These are phyloP conservation scores for Fraxinus floribunda DNA, from an alignment of 305 asterid genomes.

Conservation along the genomic window DNA sequence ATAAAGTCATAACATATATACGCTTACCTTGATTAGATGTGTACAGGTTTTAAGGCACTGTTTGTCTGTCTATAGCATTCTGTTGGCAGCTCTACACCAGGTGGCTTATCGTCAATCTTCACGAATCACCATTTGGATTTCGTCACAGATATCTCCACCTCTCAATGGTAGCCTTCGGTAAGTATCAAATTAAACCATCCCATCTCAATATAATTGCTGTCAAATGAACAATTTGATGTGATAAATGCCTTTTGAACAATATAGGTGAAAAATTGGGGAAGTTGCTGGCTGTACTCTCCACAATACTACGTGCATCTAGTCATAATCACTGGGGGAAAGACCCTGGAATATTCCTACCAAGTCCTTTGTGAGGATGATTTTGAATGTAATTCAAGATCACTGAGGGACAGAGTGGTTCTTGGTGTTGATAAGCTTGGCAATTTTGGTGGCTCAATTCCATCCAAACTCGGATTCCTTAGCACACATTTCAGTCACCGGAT, in stretches of 20 bases:
- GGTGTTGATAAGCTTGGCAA: slow-evolving; percentile 48
- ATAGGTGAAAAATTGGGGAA: slow-evolving; percentile 59
- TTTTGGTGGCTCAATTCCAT: slow-evolving; percentile 43
- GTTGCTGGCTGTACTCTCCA: slow-evolving; percentile 50
- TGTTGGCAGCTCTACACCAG: slow-evolving; percentile 65
- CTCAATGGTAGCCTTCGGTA: slow-evolving; percentile 55
- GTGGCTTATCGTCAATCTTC: slow-evolving; percentile 59
- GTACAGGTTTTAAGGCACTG: slow-evolving; percentile 52
- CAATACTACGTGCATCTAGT: slow-evolving; percentile 46
- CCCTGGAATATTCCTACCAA: slow-evolving; percentile 35
- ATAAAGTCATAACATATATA: not conserved
- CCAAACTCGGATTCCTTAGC: slow-evolving; percentile 54
- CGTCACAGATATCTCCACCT: slow-evolving; percentile 66
- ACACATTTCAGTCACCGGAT: slow-evolving; percentile 45
- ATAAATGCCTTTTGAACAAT: not conserved
- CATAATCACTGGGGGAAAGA: slow-evolving; percentile 55
- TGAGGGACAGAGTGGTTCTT: slow-evolving; percentile 56
- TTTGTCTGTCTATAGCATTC: slow-evolving; percentile 32
- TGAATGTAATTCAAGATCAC: slow-evolving; percentile 19
- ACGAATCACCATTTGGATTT: slow-evolving; percentile 44
- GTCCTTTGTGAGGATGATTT: slow-evolving; percentile 26
- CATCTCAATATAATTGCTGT: not conserved
- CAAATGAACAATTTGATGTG: not conserved
- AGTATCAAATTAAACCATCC: not conserved
- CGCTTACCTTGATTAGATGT: not conserved